Conservation (phyloP, 805 yeast genomes). For the Lachancea meyersii region DNA sequence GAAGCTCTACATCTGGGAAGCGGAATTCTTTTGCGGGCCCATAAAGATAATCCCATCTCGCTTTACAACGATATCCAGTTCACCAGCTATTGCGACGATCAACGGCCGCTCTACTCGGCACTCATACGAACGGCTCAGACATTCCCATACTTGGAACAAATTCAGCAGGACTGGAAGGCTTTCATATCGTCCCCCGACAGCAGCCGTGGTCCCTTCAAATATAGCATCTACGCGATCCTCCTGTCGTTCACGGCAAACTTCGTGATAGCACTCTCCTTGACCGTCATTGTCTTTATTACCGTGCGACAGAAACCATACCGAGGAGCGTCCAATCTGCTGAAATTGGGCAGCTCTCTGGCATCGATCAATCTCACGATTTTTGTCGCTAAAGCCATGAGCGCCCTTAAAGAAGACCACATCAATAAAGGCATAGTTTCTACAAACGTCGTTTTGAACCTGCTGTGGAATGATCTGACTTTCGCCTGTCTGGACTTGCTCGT, state of each 20-base stretch:
- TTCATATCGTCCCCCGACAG: conserved; percentile 32
- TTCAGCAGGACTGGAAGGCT: conserved; percentile 43
- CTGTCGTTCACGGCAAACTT: conserved; percentile 59
- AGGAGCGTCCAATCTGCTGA: conserved; percentile 25
- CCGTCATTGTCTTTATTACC: conserved; percentile 59
- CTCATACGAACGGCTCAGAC: conserved; percentile 27
- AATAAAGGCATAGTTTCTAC: conserved; percentile 31
- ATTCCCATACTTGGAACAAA: conserved; percentile 37
- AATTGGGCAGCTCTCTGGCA: conserved; percentile 44
- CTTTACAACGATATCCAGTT: conserved; percentile 23
- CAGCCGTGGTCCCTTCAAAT: conserved; percentile 42
- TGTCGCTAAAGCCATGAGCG: conserved; percentile 42
- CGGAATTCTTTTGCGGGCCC: conserved; percentile 31
- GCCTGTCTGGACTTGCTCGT: conserved; percentile 53
- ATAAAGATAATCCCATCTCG: conserved; percentile 11
- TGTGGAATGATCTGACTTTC: conserved; percentile 42
- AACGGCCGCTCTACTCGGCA: conserved; percentile 34
- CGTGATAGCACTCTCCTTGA: conserved; percentile 55
- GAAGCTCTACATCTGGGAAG: conserved; percentile 23
- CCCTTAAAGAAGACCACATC: conserved; percentile 43
- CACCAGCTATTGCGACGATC: conserved; percentile 31
- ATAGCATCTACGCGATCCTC: conserved; percentile 55
- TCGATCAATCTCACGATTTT: conserved; percentile 49
- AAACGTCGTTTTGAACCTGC: conserved; percentile 23
- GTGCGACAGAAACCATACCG: conserved; percentile 56